Evolutionary conservation across 2,329 filamentous ascomycete species (phyloP), one percentile per base, ranked within the genome.

Genomic region (Cyclaneusma minus): DNA sequence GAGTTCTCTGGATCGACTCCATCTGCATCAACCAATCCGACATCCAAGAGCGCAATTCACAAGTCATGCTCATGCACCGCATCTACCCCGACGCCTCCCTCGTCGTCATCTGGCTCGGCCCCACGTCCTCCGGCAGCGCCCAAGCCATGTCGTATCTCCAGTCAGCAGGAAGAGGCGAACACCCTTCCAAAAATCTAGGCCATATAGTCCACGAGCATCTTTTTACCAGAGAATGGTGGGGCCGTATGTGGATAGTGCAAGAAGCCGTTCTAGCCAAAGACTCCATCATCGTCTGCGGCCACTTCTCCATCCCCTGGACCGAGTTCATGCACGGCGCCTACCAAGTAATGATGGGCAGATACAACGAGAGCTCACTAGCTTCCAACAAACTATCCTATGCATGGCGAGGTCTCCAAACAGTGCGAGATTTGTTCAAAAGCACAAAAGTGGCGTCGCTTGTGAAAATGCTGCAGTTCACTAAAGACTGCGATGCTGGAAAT

Each of bases 21-120:
- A 21, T 43, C 7, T 41, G 36, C 27, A 42, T 42, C 29, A 40
- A 43, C 24, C 41, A 43, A 22, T 27, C 31, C 12, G 31, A 42
- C 15, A 12, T 32, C 2, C 24, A 5, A 0, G 41, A 42, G 23
- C 23, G 35, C 11, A 31, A 33, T 8, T 15, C 21, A 16, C 38
- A 44, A 18, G 37, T 41, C n/a, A 7, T 29, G 1, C 27, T 35
- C 17, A 44, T 44, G 38, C 37, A 29, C 6, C 29, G 27, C 7
- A 38, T 44, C n/a, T 44, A 41, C 14, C 20, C 13, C 7, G 33
- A 35, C 8, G 35, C 41, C 1, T 9, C 16, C 5, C 25, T 30
- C 11, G 36, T 41, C 6, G 21, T 42, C 13, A 34, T 42, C 2
- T 44, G 40, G 40, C 25, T 43, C 5, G 39, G 40, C 23, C 32